phyloP scores from a whole-genome alignment of 345 rosid species.

The Gossypium turneri region DNA sequence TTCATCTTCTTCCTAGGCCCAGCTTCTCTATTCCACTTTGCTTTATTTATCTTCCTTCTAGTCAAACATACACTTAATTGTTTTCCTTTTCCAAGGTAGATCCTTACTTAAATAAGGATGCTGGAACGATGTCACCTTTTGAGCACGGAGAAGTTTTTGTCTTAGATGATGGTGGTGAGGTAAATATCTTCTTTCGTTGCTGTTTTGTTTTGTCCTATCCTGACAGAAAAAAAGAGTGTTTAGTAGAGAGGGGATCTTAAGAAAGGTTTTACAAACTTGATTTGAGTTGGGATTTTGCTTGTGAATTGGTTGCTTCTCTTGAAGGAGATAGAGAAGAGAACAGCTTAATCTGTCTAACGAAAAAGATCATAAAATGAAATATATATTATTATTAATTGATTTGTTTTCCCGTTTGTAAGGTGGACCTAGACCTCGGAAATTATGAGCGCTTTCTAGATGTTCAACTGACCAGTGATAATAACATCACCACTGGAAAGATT shows the following conservation, averaged over 20 bases:
- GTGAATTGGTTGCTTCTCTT: background rate
- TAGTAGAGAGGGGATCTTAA: background rate
- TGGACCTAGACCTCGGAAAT: slow-evolving; percentile 98
- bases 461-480: slow-evolving; percentile 79
- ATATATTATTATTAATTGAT: background rate
- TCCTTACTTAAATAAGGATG: slow-evolving; percentile 94
- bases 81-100: slow-evolving; percentile 34
- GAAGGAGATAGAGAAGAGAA: background rate
- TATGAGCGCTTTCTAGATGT: slow-evolving; percentile 90
- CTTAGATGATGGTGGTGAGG: slow-evolving; percentile 98
- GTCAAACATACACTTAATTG: background rate
- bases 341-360: background rate
- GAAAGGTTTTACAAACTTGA: background rate
- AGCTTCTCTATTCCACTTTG: too few species aligned
- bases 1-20: background rate
- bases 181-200: slow-evolving; percentile 13
- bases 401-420: slow-evolving; percentile 39
- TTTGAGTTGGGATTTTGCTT: background rate
- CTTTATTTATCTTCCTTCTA: background rate
- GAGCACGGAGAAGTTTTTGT: slow-evolving; percentile 99
- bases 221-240: background rate
- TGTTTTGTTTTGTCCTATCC: background rate
- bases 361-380: background rate
- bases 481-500: slow-evolving; percentile 90
- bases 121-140: slow-evolving; percentile 98